Base-by-base conservation (phyloP, 1,139 yeast species). In the Zygosaccharomyces sapae region DNA sequence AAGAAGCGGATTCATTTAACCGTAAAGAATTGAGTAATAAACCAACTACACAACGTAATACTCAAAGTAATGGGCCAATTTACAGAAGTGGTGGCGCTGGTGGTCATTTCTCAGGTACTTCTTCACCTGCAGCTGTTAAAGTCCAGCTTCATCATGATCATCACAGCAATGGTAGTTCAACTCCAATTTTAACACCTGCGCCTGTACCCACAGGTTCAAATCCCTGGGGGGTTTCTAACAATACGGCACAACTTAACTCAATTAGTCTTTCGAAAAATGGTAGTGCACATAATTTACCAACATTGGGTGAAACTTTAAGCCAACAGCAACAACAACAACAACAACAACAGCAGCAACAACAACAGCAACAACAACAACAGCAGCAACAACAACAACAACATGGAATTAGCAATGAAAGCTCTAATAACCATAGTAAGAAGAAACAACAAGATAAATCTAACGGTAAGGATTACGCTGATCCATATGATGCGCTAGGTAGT, bases 1-100 rank as follows among this genome's bases (percentile, higher is more conserved):
- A 94, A 71, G 98, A 94, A 67, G 97, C 97, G 1, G 98, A 94
- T 62, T 84, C 95, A 5, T 92, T 87, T 68, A 87, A 96, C 30
- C 82, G 96, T 68, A 94, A 90, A 65, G 97, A 90, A 64, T 75
- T 89, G 63, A 83, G 90, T 10, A 86, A 54, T 37, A 60, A 59
- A 39, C 66, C 61, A 49, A 59, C 57, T 30, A 38, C 55, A 16
- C 54, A 56, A 40, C 52, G 48, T 24, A 48, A 40, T 33, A 35
- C 46, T 25, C 55, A 50, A 39, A 49, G 40, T 18, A 34, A 43
- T 19, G 41, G 44, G 7, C 39, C 49, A 5, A 50, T 47, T 19
- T 47, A 33, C 43, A 44, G 33, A 55, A 51, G 55, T 58, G 9
- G 36, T 50, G 33, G 47, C 58, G 22, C 48, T 3, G 39, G 45